Evolutionary conservation across 805 yeast species (phyloP).

Genomic region (Candida maesae): DNA sequence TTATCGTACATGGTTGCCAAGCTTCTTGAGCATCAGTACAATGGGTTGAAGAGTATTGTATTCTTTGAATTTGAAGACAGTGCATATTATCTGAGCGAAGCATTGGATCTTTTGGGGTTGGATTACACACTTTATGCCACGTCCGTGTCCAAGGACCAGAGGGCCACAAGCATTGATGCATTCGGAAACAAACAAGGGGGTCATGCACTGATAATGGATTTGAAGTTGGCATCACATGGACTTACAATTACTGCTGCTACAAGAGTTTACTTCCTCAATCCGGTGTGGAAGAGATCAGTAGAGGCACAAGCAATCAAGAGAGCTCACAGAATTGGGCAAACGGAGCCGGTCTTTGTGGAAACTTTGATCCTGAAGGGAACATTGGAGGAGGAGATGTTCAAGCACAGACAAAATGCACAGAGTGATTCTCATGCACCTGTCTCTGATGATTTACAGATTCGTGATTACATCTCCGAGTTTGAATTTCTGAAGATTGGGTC

Average conservation of each 20-base stretch:
- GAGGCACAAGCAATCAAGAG: slow-evolving; percentile 78
- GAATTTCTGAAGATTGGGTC: slow-evolving; percentile 37
- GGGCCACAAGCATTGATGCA: slow-evolving; percentile 49
- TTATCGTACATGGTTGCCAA: slow-evolving; percentile 55
- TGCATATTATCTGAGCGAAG: slow-evolving; percentile 64
- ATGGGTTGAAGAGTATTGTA: slow-evolving; percentile 50
- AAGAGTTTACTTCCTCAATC: slow-evolving; percentile 64
- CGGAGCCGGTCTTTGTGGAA: slow-evolving; percentile 61
- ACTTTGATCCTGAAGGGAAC: slow-evolving; percentile 60
- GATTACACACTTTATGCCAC: slow-evolving; percentile 63
- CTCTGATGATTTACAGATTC: slow-evolving; percentile 59
- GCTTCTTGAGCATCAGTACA: slow-evolving; percentile 47
- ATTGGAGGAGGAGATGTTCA: slow-evolving; percentile 65
- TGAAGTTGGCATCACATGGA: slow-evolving; percentile 66
- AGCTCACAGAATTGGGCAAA: slow-evolving; percentile 74
- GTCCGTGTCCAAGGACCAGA: slow-evolving; percentile 44
- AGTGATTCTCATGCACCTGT: slow-evolving; percentile 34
- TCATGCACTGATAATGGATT: slow-evolving; percentile 59
- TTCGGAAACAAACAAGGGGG: slow-evolving; percentile 47
- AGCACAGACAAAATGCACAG: slow-evolving; percentile 26
- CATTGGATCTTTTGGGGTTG: slow-evolving; percentile 57
- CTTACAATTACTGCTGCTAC: slow-evolving; percentile 66
- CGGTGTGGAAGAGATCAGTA: slow-evolving; percentile 64
- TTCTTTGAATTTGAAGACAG: slow-evolving; percentile 71
- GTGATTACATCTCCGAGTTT: slow-evolving; percentile 48